Conservation (phyloP, 2,329 filamentous ascomycete genomes). For the Colletotrichum spaethianum region DNA sequence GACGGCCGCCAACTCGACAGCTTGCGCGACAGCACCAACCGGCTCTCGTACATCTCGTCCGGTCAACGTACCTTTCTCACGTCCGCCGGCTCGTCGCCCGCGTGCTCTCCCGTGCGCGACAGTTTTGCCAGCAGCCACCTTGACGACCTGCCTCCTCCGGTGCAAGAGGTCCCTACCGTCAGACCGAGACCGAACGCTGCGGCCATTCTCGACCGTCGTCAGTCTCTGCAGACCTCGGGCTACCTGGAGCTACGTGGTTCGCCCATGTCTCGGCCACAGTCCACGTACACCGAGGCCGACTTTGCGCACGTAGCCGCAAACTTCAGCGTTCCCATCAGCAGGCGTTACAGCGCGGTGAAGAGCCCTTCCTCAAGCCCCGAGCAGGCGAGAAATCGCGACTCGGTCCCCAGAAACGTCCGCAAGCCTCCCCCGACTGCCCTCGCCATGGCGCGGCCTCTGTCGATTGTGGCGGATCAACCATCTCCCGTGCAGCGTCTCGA, state of each 20-base stretch:
- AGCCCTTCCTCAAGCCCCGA: constrained; percentile 44
- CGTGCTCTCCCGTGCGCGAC: constrained; percentile 68
- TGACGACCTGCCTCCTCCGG: constrained; percentile 41
- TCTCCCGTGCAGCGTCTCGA: constrained; percentile 54
- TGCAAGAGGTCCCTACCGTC: constrained; percentile 45
- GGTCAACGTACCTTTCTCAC: constrained; percentile 73
- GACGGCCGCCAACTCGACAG: constrained; percentile 72
- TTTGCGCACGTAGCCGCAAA: constrained; percentile 56
- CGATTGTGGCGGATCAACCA: constrained; percentile 68
- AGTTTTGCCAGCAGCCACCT: constrained; percentile 59
- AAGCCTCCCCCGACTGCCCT: constrained; percentile 63
- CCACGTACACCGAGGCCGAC: constrained; percentile 46
- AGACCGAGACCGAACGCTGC: constrained; percentile 66
- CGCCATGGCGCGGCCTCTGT: constrained; percentile 65
- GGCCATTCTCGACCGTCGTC: constrained; percentile 65
- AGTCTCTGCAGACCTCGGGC: constrained; percentile 65
- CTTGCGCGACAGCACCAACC: constrained; percentile 69
- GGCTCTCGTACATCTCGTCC: constrained; percentile 73
- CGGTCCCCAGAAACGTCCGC: constrained; percentile 46
- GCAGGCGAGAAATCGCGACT: constrained; percentile 44
- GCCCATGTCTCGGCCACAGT: constrained; percentile 44
- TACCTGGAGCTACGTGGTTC: constrained; percentile 57
- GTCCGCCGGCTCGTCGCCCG: constrained; percentile 70
- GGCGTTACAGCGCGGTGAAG: constrained; percentile 61
- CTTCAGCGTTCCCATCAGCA: constrained; percentile 66